Conservation (phyloP, 306 rosid species). For the Vicia faba region DNA sequence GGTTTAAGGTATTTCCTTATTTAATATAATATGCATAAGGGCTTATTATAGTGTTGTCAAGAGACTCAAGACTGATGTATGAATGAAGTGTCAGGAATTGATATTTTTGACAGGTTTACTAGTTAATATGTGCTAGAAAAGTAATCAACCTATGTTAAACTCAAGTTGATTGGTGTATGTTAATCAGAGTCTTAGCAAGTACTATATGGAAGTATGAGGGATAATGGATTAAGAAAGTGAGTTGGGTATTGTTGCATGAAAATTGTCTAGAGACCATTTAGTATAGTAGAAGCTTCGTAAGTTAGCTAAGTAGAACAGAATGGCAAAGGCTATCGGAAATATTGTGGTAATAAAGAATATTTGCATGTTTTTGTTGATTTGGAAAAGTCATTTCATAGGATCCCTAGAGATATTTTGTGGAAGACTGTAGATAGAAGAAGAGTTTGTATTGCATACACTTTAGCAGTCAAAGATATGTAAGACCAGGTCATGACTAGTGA, state of each 20-base stretch:
- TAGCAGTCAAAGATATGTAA: no score
- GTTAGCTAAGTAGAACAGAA: neutral
- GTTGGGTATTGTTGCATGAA: slow-evolving; percentile 22
- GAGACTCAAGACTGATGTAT: slow-evolving; percentile 17
- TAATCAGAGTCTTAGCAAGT: neutral
- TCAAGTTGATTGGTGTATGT: neutral
- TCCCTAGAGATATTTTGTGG: neutral
- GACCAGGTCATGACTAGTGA: no score
- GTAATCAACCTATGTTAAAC: neutral
- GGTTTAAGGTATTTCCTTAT: slow-evolving; percentile 70
- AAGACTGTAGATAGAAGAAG: neutral
- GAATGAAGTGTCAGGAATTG: slow-evolving; percentile 6
- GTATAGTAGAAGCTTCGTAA: neutral
- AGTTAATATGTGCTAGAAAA: neutral
- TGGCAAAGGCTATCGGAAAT: neutral
- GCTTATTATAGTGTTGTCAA: neutral
- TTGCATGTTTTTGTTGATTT: neutral
- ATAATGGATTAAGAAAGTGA: neutral
- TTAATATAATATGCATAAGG: slow-evolving; percentile 7
- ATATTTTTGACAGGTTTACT: slow-evolving; percentile 1
- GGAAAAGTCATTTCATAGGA: neutral
- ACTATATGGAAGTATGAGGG: neutral
- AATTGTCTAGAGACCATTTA: neutral
- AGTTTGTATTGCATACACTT: no score
- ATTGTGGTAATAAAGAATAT: neutral